A percentile compares a stretch with the other conserved stretches of the same genome.
Conservation (phyloP, 75 land plant genomes). For the Gnetum montanum region DNA sequence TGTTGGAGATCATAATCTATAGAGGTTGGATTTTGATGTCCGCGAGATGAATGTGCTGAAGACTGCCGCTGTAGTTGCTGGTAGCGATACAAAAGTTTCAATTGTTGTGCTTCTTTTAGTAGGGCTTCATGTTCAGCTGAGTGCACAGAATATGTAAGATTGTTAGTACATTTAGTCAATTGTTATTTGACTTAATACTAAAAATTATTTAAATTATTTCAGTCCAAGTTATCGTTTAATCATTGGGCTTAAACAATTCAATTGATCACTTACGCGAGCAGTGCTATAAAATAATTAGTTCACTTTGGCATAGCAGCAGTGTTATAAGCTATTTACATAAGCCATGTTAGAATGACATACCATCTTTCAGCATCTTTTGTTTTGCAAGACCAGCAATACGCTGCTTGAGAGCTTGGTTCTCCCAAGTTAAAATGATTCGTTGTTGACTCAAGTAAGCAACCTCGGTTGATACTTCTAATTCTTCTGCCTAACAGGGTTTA, state of each 20-base stretch:
- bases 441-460: constrained; percentile 80
- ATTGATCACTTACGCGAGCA: no score
- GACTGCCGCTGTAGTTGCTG: constrained; percentile 7
- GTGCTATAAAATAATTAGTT: no score
- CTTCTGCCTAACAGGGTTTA: constrained; percentile 91
- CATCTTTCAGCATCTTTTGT: constrained; percentile 67
- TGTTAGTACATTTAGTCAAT: no score
- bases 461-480: constrained; percentile 74
- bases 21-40: constrained; percentile 1
- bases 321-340: no score
- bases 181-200: no score
- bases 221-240: no score
- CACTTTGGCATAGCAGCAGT: no score
- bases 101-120: constrained; percentile 4
- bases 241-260: no score
- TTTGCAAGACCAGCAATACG: constrained; percentile 68
- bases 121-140: constrained; percentile 9
- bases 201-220: no score
- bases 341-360: constrained; percentile 51
- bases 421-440: constrained; percentile 58
- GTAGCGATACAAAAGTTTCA: constrained; percentile 6
- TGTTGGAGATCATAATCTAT: constrained; percentile 4
- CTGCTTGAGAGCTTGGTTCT: constrained; percentile 82
- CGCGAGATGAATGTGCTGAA: constrained; percentile 1
- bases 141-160: no score